Evolutionary conservation across 805 yeast species (phyloP), one percentile per base, ranked within the genome.

Genomic region (Metschnikowia koreensis): DNA sequence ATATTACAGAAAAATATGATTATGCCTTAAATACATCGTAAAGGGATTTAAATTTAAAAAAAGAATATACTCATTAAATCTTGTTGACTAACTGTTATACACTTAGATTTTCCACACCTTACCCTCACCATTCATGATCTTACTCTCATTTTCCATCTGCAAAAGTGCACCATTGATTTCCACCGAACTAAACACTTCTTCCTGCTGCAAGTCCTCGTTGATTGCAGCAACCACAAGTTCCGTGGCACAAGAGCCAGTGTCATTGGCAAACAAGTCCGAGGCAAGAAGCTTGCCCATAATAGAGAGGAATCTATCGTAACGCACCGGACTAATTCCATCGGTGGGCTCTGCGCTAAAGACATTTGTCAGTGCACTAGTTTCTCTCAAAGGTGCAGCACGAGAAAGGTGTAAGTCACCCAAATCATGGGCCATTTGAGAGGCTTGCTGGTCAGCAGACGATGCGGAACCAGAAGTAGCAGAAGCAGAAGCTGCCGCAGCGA

Each of bases 201-300:
- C 79, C 58, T 74, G 78, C 22, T 68, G 65, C 48, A 74, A 59
- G 41, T 57, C 67, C 42, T 61, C 70, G 56, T 74, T 74, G 44
- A 74, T 58, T 22, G 66, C 64, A 28, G 61, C 67, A 2, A 63
- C 55, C 13, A 73, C 72, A 15, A 57, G 63, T 44, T 70, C 73
- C 31, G 62, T 52, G 9, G 72, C 60, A 29, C 74, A 71, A 6
- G 74, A 58, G 40, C 67, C 68, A 12, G 62, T 53, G 22, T 63
- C 68, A 50, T 66, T 68, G 40, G 66, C 68, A 51, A 72, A 67
- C 46, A 70, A 56, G 28, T 63, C 65, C n/a, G 74, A 65, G 29
- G 66, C 61, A 51, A 71, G 60, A 22, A 71, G 53, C 46, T 60
- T 59, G 22, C 70, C 60, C 73, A 73, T 66, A 16, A 65, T 54